Evolutionary conservation across 2,329 filamentous ascomycete species (phyloP).

Genomic region (Apiospora aurea): DNA sequence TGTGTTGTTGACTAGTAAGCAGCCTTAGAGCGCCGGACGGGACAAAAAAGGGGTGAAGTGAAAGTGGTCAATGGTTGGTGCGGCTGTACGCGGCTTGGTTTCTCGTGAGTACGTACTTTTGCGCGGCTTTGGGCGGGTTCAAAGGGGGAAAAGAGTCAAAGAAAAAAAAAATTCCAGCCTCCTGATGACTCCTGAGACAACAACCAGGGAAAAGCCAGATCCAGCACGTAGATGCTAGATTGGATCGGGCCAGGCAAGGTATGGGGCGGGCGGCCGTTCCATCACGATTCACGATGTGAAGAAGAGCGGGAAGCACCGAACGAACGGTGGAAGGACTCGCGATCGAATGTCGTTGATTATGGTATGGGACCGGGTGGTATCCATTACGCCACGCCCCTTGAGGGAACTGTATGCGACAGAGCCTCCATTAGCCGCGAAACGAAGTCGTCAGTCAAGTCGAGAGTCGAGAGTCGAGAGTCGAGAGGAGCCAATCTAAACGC

Average conservation of each 20-base stretch:
- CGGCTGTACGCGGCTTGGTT: conserved; percentile 2
- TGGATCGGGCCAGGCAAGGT: background rate
- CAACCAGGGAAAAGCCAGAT: conserved; percentile 3
- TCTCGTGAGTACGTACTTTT: background rate
- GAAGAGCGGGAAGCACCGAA: background rate
- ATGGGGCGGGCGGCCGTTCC: background rate
- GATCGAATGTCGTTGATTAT: background rate
- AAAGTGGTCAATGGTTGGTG: background rate
- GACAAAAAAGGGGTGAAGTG: background rate
- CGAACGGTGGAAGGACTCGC: background rate
- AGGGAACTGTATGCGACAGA: no score
- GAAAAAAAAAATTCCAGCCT: background rate
- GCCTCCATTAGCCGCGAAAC: no score
- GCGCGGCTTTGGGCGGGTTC: background rate
- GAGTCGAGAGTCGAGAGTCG: background rate
- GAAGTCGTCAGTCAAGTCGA: no score
- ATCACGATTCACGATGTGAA: background rate
- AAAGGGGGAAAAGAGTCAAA: background rate
- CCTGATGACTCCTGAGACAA: background rate
- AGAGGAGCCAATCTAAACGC: no score
- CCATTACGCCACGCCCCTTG: no score
- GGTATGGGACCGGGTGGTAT: no score
- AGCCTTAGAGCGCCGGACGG: no score
- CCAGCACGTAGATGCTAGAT: background rate
- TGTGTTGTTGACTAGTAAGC: background rate